Percentiles rank a stretch among this genome's conserved stretches.
Evolutionary conservation across 2,329 filamentous ascomycete genomes (phyloP).

Genomic region (Colletotrichum coccodes): DNA sequence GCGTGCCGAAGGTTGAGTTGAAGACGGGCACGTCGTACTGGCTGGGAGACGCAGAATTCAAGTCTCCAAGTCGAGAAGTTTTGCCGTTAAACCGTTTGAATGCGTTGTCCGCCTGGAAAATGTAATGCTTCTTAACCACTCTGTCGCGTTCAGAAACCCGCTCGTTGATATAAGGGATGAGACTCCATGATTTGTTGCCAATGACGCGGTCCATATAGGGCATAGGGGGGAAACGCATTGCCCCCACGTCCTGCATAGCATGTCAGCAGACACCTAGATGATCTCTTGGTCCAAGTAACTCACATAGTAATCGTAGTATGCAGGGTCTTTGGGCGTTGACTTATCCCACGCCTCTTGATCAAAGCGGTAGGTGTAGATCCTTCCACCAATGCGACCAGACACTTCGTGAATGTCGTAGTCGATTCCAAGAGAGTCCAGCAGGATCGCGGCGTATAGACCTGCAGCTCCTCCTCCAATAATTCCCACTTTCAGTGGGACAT

Average conservation of each 20-base stretch:
- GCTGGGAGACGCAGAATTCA: constrained; percentile 16
- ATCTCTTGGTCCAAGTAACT: background rate
- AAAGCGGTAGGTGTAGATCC: constrained; percentile 49
- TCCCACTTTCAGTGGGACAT: constrained; percentile 39
- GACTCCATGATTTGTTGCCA: constrained; percentile 34
- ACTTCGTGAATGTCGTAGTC: constrained; percentile 51
- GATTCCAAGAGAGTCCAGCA: constrained; percentile 44
- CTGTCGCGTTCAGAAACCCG: constrained; percentile 27
- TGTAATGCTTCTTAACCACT: constrained; percentile 34
- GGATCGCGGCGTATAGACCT: constrained; percentile 46
- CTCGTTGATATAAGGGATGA: constrained; percentile 37
- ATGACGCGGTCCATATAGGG: constrained; percentile 40
- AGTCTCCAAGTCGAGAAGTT: constrained; percentile 21
- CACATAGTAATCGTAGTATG: constrained; percentile 45
- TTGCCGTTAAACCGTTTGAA: constrained; percentile 35
- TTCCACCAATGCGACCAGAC: constrained; percentile 45
- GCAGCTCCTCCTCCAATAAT: constrained; percentile 50
- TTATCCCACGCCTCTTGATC: constrained; percentile 35
- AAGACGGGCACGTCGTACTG: constrained; percentile 30
- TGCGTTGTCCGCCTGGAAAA: constrained; percentile 35
- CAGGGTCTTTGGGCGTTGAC: constrained; percentile 31
- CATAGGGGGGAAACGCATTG: constrained; percentile 52
- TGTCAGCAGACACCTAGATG: background rate
- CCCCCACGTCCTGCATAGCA: constrained; percentile 45
- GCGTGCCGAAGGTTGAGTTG: constrained; percentile 29